Percentiles rank a stretch among this genome's conserved stretches.
These are phyloP conservation scores for Theobroma grandiflorum DNA, from an alignment of 441 rosid species.

Conservation along the genomic window DNA sequence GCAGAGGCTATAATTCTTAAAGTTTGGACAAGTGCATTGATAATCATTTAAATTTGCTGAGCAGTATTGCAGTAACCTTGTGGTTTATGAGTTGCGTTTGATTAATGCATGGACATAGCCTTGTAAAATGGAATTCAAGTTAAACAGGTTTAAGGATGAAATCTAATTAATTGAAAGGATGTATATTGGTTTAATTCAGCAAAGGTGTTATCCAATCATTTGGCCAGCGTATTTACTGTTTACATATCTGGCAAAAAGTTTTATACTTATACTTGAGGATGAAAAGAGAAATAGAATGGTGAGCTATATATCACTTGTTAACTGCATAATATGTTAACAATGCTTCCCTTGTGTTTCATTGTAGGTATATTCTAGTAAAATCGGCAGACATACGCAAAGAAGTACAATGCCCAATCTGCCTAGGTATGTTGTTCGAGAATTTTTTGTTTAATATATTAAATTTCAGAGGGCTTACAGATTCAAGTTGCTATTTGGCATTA, in stretches of 20 bases:
- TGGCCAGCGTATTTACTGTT: neutral
- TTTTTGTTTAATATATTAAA: conserved; percentile 9
- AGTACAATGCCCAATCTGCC: conserved; percentile 85
- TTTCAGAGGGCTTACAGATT: neutral
- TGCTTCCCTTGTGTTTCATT: conserved; percentile 31
- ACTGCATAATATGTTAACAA: conserved; percentile 18
- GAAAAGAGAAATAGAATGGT: neutral
- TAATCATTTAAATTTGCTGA: neutral
- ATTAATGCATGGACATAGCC: neutral
- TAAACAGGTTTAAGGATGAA: conserved; percentile 15
- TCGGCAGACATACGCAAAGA: conserved; percentile 70
- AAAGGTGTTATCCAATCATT: neutral
- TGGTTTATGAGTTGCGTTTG: neutral
- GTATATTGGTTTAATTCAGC: neutral
- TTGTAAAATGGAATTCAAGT: conserved; percentile 1
- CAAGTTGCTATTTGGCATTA: no score
- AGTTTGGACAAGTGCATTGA: neutral
- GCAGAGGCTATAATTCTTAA: neutral
- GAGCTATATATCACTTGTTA: neutral
- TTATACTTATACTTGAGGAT: neutral
- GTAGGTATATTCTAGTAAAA: conserved; percentile 61
- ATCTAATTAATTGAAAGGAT: conserved; percentile 2
- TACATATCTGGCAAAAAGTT: conserved; percentile 5
- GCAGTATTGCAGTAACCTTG: neutral
- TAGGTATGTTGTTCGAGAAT: conserved; percentile 52